Percentiles rank a stretch among this genome's conserved stretches.
Conservation (phyloP, 371 early-diverging fungal genomes). For the Mortierella sp. region DNA sequence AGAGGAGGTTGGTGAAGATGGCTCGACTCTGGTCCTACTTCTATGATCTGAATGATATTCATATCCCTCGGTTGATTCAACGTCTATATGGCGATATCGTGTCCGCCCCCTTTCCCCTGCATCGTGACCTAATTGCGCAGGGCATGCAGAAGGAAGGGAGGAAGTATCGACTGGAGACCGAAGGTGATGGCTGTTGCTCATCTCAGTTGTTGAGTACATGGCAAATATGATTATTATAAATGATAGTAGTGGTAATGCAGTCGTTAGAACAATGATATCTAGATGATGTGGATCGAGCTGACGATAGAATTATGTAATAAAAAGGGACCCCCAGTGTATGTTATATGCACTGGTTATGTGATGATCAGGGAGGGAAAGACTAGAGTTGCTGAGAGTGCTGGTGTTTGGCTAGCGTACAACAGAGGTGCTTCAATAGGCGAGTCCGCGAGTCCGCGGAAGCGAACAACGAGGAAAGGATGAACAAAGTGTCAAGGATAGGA, state of each 20-base stretch:
- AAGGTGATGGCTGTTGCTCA: conserved; percentile 1
- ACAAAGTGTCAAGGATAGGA: too few species aligned
- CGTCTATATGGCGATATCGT: conserved; percentile 12
- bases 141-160: neutral
- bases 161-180: conserved; percentile 6
- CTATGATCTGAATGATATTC: neutral
- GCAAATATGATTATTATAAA: conserved; percentile 1
- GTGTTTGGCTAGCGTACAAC: too few species aligned
- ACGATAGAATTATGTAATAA: too few species aligned
- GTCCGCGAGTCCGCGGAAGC: too few species aligned
- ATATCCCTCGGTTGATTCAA: conserved; percentile 13
- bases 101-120: conserved; percentile 29
- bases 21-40: neutral
- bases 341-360: too few species aligned
- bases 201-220: conserved; percentile 11
- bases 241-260: neutral
- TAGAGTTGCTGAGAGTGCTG: too few species aligned
- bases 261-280: neutral
- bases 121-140: conserved; percentile 20
- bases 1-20: conserved; percentile 15
- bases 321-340: too few species aligned
- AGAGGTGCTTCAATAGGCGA: too few species aligned
- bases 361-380: too few species aligned
- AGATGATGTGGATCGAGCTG: neutral
- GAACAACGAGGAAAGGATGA: too few species aligned